Conservation (phyloP, 169 alveolate genomes). For the Eimeria falciformis region DNA sequence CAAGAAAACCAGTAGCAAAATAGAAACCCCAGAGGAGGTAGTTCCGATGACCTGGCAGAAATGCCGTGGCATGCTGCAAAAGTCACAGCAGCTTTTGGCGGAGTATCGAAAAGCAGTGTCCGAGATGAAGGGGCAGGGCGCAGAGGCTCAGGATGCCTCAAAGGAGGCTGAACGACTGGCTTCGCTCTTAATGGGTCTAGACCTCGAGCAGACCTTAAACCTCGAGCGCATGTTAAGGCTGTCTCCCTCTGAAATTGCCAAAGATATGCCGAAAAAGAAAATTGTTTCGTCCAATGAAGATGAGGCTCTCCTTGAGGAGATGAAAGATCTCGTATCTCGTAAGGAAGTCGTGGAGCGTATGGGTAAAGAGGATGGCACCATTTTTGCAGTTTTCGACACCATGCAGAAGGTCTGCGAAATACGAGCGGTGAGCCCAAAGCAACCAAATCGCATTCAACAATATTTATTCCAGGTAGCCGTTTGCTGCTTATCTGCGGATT, state of each 20-base stretch:
- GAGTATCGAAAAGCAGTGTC: slow-evolving; percentile 34
- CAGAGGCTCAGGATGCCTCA: neutral
- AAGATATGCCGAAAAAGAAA: neutral
- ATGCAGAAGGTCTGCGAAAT: slow-evolving; percentile 43
- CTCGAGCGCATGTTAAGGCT: slow-evolving; percentile 1
- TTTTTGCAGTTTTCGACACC: slow-evolving; percentile 46
- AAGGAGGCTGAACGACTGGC: slow-evolving; percentile 5
- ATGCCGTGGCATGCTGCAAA: neutral
- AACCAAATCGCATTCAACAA: too few relatives aligned
- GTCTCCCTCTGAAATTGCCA: neutral
- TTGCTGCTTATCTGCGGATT: too few relatives aligned
- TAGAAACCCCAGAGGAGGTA: neutral
- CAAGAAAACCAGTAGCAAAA: neutral
- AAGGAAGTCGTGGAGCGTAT: slow-evolving; percentile 45
- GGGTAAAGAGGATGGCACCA: slow-evolving; percentile 55
- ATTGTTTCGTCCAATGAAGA: neutral
- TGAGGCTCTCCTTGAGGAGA: slow-evolving; percentile 16
- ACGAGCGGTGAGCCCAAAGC: slow-evolving; percentile 47
- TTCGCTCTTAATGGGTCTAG: neutral
- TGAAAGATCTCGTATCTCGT: slow-evolving; percentile 3
- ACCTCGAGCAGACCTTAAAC: neutral
- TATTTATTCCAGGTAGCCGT: too few relatives aligned
- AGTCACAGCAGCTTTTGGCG: neutral
- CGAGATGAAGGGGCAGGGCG: neutral
- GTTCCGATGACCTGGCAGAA: slow-evolving; percentile 36